Percentiles rank a stretch among this genome's conserved stretches.
Conservation (phyloP, 805 yeast genomes). For the Spathaspora arborariae region DNA sequence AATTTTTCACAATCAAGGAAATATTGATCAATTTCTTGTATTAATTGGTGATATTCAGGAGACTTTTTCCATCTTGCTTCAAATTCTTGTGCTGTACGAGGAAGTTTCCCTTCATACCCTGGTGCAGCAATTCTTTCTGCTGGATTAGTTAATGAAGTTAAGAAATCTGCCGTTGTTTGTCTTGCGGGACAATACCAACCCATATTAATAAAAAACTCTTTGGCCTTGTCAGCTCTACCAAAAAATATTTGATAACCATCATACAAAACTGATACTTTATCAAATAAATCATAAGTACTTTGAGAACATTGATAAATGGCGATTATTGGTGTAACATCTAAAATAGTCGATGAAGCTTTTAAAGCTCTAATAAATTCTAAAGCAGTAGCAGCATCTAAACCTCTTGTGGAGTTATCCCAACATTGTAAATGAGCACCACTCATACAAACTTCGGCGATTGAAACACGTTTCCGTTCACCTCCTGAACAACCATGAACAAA, state of each 20-base stretch:
- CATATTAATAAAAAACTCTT: conserved; percentile 43
- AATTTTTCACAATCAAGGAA: conserved; percentile 19
- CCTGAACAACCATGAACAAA: conserved; percentile 75
- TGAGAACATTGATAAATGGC: conserved; percentile 55
- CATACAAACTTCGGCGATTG: conserved; percentile 73
- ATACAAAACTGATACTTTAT: conserved; percentile 39
- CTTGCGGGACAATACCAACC: conserved; percentile 58
- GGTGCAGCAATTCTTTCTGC: conserved; percentile 11
- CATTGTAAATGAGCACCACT: conserved; percentile 54
- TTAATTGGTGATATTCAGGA: conserved; percentile 42
- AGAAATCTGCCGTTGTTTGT: conserved; percentile 64
- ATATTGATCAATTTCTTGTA: conserved; percentile 41
- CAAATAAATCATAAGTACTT: conserved; percentile 45
- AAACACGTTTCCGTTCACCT: conserved; percentile 83
- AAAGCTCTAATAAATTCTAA: conserved; percentile 67
- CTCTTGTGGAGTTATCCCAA: conserved; percentile 80
- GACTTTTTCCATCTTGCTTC: conserved; percentile 59
- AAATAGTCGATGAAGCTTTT: conserved; percentile 54
- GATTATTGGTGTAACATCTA: conserved; percentile 52
- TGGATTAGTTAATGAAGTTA: conserved; percentile 51
- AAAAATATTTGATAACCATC: conserved; percentile 45
- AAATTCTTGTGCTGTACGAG: conserved; percentile 54
- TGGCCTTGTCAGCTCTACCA: conserved; percentile 39
- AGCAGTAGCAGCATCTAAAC: conserved; percentile 82
- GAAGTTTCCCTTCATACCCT: conserved; percentile 51